Conservation (phyloP, 2,329 filamentous ascomycete genomes). For the Neobulgaria alba region DNA sequence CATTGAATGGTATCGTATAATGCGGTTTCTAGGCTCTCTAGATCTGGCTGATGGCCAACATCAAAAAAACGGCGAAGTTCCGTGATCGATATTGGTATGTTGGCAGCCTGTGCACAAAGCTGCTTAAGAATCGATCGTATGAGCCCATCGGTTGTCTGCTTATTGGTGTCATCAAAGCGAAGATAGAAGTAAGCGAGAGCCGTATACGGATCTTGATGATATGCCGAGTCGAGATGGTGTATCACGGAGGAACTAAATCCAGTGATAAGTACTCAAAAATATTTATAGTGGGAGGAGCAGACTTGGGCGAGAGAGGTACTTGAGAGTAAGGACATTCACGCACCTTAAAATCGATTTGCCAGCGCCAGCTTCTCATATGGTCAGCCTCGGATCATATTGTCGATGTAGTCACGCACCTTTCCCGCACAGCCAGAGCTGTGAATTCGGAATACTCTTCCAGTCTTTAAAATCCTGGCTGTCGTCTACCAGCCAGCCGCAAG, state of each 20-base stretch:
- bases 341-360: conserved; percentile 12
- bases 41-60: neutral
- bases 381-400: neutral
- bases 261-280: neutral
- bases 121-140: conserved; percentile 15
- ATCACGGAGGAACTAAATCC: conserved; percentile 5
- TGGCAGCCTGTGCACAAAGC: conserved; percentile 3
- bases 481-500: conserved; percentile 7
- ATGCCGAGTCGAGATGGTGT: neutral
- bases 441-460: conserved; percentile 7
- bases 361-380: conserved; percentile 5
- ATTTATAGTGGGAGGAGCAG: too few species aligned
- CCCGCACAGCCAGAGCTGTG: conserved; percentile 9
- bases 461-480: conserved; percentile 2
- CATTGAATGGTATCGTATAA: neutral
- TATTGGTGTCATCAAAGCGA: conserved; percentile 16
- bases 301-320: neutral
- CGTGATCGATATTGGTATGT: conserved; percentile 1
- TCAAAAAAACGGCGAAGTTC: neutral
- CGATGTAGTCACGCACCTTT: conserved; percentile 3
- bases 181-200: conserved; percentile 23
- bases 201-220: conserved; percentile 1
- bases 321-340: neutral
- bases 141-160: conserved; percentile 11
- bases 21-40: neutral